Conservation (phyloP, 768 basidiomycete species). For the Amanita rimosa region DNA sequence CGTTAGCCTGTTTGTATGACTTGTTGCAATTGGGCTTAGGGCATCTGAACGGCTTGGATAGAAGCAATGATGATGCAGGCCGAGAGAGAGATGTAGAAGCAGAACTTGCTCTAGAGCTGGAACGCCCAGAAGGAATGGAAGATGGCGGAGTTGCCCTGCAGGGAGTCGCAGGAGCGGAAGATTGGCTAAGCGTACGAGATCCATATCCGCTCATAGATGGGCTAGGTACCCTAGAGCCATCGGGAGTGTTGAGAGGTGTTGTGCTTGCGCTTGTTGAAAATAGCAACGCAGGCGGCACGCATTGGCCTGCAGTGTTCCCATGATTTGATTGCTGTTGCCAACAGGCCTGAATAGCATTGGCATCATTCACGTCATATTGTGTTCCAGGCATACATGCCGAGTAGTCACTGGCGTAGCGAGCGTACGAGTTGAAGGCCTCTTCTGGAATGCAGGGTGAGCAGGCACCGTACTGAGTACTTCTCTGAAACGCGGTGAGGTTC, state of each 20-base stretch:
- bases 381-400: conserved; percentile 53
- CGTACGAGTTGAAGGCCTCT: conserved; percentile 61
- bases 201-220: conserved; percentile 9
- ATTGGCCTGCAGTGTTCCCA: conserved; percentile 21
- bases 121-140: conserved; percentile 7
- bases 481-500: conserved; percentile 15
- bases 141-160: conserved; percentile 1
- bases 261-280: conserved; percentile 28
- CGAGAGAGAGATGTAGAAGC: conserved; percentile 14
- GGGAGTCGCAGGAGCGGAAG: conserved; percentile 6
- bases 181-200: conserved; percentile 5
- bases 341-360: conserved; percentile 14
- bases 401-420: conserved; percentile 53
- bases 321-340: conserved; percentile 16
- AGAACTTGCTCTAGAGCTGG: conserved; percentile 5
- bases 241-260: conserved; percentile 37
- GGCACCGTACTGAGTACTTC: conserved; percentile 1
- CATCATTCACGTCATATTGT: conserved; percentile 27
- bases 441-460: conserved; percentile 23
- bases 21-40: conserved; percentile 95
- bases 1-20: conserved; percentile 91
- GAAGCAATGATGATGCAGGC: conserved; percentile 46
- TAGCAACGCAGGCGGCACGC: conserved; percentile 57
- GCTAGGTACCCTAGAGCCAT: conserved; percentile 29
- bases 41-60: conserved; percentile 85